Base-by-base conservation (phyloP, 2,329 filamentous ascomycete genomes). In the Colletotrichum sp. region DNA sequence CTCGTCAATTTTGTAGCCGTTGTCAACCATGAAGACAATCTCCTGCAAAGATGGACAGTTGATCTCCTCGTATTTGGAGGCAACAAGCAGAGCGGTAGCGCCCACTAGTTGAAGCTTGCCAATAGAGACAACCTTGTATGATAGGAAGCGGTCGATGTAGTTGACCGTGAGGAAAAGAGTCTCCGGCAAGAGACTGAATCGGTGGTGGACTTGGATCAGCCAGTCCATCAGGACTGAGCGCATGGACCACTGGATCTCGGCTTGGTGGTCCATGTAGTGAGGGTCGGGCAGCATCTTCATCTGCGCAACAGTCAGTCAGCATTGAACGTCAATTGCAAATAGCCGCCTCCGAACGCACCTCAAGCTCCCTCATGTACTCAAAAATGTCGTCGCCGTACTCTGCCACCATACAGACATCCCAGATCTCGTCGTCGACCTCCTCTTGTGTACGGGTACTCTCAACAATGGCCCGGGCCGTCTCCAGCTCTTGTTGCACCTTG, bases 171-270 rank as follows among this genome's bases (percentile, higher is more conserved):
- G 91, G 87, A 98, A 99, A 8, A 99, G 89, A 0, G 97, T 99
- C 88, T 99, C 97, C 0, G 96, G 96, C 10, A 99, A 91, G 32
- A 99, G 91, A 44, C 91, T 92, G 87, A 99, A 99, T 44, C 97
- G 95, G 80, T 93, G 92, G 84, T 99, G 97, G 34, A 99, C 97
- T 84, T 99, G 96, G 63, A 99, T 94, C 59, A 99, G 90, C 97
- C 97, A 99, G 85, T 99, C 97, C 93, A 99, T 98, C 71, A 99
- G 90, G 26, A 99, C 95, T 8, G 96, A 94, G 63, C 97, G 95
- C 97, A 99, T 99, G 4, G 96, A 98, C 97, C 97, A 99, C 83
- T 98, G 95, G 73, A 99, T 98, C 85, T 99, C 96, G n/a, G 94
- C 93, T 84, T 99, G 97, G 79, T 94, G 93, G 77, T 98, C 95